Percentiles rank a stretch among this genome's conserved stretches.
phyloP scores from a whole-genome alignment of 2,329 filamentous ascomycete genomes.

The Fusarium sp. region DNA sequence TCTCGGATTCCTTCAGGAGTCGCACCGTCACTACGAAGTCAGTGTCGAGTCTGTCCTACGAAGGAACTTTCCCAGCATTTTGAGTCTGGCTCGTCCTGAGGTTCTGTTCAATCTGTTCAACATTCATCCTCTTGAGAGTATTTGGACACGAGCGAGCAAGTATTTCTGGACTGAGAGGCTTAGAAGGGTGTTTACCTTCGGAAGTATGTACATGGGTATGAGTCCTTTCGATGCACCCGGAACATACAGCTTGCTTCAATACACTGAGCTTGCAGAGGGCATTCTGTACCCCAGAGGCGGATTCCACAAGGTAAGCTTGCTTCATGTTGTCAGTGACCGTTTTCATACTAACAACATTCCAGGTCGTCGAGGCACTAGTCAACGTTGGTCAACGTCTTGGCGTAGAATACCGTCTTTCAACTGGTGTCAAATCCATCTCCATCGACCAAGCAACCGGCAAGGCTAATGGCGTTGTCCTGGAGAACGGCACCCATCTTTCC shows the following conservation, averaged over 20 bases:
- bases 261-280: constrained; percentile 77
- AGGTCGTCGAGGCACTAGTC: constrained; percentile 70
- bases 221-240: constrained; percentile 79
- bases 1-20: constrained; percentile 72
- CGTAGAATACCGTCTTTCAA: constrained; percentile 70
- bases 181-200: constrained; percentile 78
- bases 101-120: constrained; percentile 69
- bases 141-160: constrained; percentile 71
- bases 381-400: constrained; percentile 70
- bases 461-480: constrained; percentile 69
- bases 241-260: constrained; percentile 79
- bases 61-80: constrained; percentile 72
- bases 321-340: fast-evolving
- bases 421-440: constrained; percentile 65
- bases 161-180: constrained; percentile 78
- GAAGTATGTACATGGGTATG: constrained; percentile 88
- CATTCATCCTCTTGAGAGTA: constrained; percentile 77
- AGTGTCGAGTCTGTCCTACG: constrained; percentile 73
- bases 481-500: constrained; percentile 65
- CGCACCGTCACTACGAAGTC: constrained; percentile 76
- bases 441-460: constrained; percentile 57
- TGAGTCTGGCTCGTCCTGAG: constrained; percentile 66
- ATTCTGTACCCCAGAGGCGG: constrained; percentile 81
- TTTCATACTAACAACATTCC: neutral
- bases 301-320: constrained; percentile 64